Evolutionary conservation across 2,329 filamentous ascomycete species (phyloP), one percentile per base, ranked within the genome.

Genomic region (Monosporascus sp.): DNA sequence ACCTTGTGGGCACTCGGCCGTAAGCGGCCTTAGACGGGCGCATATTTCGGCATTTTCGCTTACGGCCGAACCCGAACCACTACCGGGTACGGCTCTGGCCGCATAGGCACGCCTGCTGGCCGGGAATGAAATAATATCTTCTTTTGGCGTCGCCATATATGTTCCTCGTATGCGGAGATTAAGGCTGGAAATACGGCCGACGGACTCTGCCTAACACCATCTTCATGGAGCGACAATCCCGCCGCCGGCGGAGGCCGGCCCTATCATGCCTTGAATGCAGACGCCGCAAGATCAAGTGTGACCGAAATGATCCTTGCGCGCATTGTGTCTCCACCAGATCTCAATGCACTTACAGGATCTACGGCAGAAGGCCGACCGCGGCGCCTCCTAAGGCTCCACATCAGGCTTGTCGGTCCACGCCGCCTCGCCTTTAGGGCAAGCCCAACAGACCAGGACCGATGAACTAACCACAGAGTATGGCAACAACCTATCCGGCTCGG

Each of bases 221-320:
- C 26, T 24, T 51, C 47, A 59, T 59, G 58, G 59, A 64, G 45
- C 54, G 56, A 50, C 57, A 49, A 52, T 38, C 52, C 54, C 66
- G 60, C 19, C 66, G 65, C 17, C 69, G 69, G 7, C 60, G 69
- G 40, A 59, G 69, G 38, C 66, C 68, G 7, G 71, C 73, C 4
- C 56, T 74, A 26, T 76, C 75, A 0, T 77, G 75, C 54, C 56
- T 72, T 17, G 67, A 72, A 55, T 78, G 75, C 60, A 67, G 75
- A 19, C 69, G 71, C 19, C 69, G 74, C 38, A 77, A 77, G 60
- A 69, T 77, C 62, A 75, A 74, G 50, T 77, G 75, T 54, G 71
- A 77, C 54, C 64, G 73, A 1, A 68, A 64, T n/a, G 61, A 68
- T 19, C 74, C 74, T 4, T 77, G 74, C 55, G 52, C 58, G 16